These are phyloP conservation scores for Fusarium acutatum DNA, from an alignment of 2,329 filamentous ascomycete species.

Conservation along the genomic window DNA sequence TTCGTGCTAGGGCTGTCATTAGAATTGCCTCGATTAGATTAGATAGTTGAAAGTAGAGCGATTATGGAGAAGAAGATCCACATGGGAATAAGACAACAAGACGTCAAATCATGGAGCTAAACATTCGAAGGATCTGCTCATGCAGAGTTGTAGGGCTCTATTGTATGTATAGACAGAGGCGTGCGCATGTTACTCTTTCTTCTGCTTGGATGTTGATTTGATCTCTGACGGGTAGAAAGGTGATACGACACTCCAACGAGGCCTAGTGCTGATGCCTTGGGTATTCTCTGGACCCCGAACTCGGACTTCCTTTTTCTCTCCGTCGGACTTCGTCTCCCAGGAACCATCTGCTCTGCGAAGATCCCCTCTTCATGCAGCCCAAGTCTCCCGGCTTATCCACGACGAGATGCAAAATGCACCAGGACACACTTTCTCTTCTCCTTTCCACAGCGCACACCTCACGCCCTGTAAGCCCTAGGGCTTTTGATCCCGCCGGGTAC, in stretches of 20 bases:
- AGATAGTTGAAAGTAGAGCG: neutral
- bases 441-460: neutral
- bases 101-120: neutral
- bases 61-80: neutral
- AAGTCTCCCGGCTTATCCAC: conserved; percentile 17
- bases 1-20: neutral
- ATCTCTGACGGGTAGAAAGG: neutral
- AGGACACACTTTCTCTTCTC: neutral
- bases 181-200: neutral
- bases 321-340: conserved; percentile 7
- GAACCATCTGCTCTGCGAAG: conserved; percentile 28
- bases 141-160: conserved; percentile 5
- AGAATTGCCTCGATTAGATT: neutral
- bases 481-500: conserved; percentile 12
- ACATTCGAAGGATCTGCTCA: neutral
- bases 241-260: neutral
- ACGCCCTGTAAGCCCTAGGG: conserved; percentile 42
- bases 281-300: neutral
- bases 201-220: neutral
- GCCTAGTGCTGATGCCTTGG: conserved; percentile 27
- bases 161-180: neutral
- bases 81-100: neutral
- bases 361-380: conserved; percentile 24
- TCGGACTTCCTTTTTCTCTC: neutral
- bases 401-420: conserved; percentile 12